Evolutionary conservation across 1,139 yeast genomes (phyloP), one percentile per base, ranked within the genome.

Genomic region (Sugiyamaella paludigena): DNA sequence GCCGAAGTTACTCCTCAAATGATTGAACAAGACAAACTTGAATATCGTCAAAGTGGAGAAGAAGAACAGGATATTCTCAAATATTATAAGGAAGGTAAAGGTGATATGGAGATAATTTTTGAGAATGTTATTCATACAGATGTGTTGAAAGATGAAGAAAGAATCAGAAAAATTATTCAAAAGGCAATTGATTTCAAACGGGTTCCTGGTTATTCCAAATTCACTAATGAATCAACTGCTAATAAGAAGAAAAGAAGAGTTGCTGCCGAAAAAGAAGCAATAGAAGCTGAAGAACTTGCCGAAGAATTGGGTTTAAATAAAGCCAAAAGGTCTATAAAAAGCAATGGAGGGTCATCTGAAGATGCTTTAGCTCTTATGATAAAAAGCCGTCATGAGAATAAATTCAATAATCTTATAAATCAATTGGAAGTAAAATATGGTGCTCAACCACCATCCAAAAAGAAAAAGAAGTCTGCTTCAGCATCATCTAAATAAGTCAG

Each of bases 61-160:
- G 96, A 88, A 61, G 67, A 66, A 37, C 72, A 71, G 2, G 96
- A 88, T 62, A 76, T 89, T 15, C 55, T 80, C 36, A 76, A 77
- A 43, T 76, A 78, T 45, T 84, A 86, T 68, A 64, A 72, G 4
- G 77, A 74, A 57, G 77, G 78, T 53, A 78, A 83, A 27, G 96
- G 96, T 5, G 87, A 86, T 59, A 78, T 87, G 60, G 71, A 82
- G 45, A 73, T 74, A 51, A 68, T 88, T 12, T 84, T 87, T 63
- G 95, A 87, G 63, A 74, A 75, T 40, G 83, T 88, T 7, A 85
- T 94, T 12, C 96, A 88, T 66, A 75, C 85, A 46, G 89, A 84
- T 54, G 76, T 83, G 45, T 74, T 75, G n/a, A 78, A 72, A 47
- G 75, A 69, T 6, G 85, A 81, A 56, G 89, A 84, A 57, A 74